Evolutionary conservation across 1,284 basidiomycete species (phyloP), one percentile per base, ranked within the genome.

Genomic region (Ustilago loliicola): DNA sequence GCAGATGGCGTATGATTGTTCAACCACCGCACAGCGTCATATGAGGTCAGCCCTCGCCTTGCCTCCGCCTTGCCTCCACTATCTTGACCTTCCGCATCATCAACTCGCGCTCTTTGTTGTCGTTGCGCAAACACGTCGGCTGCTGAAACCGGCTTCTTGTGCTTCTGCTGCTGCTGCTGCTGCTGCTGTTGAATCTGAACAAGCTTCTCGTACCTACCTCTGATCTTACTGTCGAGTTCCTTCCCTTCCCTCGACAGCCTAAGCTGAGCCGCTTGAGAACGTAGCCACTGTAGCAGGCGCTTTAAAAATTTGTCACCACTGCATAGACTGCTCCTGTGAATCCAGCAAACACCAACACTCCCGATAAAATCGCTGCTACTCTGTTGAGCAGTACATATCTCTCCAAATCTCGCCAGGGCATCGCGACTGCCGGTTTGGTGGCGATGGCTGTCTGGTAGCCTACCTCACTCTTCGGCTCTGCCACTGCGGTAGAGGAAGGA

Each of bases 281-380:
- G 71, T 13, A 73, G 53, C 71, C 71, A 73, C 71, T 56, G 42
- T 48, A 76, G 79, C 70, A 80, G 79, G 79, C 79, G 72, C 34
- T 48, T 82, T 73, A 82, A 80, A 80, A 82, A 80, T 81, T 70
- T 63, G 63, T 60, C 59, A 77, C 79, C 45, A 82, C 70, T 25
- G 66, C 73, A 61, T 65, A 67, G 13, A 82, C 59, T 23, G 80
- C 80, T 29, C 66, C 67, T 11, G 72, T 73, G n/a, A 73, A 77
- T 2, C 77, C 80, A 27, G 72, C 76, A 42, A 82, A 71, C 38
- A 79, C 77, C 21, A 79, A 38, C 32, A 82, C 63, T 40, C 67
- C 71, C 27, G 66, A 63, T 17, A 81, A 19, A 53, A 79, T 59
- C 42, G 80, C 72, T 17, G 75, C 75, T 29, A 82, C 61, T n/a